Evolutionary conservation across 2,329 filamentous ascomycete species (phyloP), one percentile per base, ranked within the genome.

Genomic region (Penicillium palitans): DNA sequence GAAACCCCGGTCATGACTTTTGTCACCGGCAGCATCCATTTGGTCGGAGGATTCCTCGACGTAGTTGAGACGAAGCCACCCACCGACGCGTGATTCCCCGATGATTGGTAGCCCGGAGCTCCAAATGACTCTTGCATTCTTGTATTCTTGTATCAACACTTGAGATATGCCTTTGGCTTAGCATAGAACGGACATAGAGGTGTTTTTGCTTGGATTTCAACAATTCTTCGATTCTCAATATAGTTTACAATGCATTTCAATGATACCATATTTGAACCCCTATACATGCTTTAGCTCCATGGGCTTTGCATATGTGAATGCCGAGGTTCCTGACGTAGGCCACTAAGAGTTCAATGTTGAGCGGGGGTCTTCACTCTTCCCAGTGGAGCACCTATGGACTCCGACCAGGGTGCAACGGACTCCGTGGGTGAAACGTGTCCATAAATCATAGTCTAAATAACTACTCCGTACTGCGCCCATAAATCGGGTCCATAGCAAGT

Each of bases 21-120:
- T 55, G 87, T 91, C 10, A 96, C 92, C 15, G 92, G 92, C 2
- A 96, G 91, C 72, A 77, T 96, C 69, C 89, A 96, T 79, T 81
- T 96, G 40, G 91, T 93, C 1, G 91, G 92, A 8, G 90, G 89
- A 12, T 79, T 92, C 46, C 78, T 96, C 52, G 87, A 90, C 72
- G 86, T 90, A 1, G 74, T 96, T 58, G 90, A 90, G 62, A 76
- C 74, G 6, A 76, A 76, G 54, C 68, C 70, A 24, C 66, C 41
- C 52, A 61, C 44, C 6, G 55, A 62, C 51, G 55, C 52, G 52
- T 59, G 19, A 61, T 53, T 44, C 50, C 39, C 37, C 33, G 17
- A 21, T 33, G 24, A 42, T 46, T 45, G 55, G 52, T 25, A 59
- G 60, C 58, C 58, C 25, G 58, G 58, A 56, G 54, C 63, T 60